Evolutionary conservation across 1,284 basidiomycete genomes (phyloP).

Genomic region (Coniferiporia weirii): DNA sequence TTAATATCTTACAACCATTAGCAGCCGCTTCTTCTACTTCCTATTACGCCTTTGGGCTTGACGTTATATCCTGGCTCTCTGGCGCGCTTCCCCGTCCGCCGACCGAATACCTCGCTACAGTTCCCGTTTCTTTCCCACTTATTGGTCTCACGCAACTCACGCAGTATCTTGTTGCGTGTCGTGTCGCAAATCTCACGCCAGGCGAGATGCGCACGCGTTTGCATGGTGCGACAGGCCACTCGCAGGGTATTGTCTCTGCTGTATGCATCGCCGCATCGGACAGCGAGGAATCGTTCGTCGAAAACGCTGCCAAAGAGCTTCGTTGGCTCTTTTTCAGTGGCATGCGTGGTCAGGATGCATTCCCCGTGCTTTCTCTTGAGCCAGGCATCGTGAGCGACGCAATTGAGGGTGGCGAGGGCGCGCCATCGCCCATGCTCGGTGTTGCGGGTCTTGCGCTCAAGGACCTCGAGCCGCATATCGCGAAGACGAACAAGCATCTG

Average conservation of each 20-base stretch:
- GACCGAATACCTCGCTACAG: constrained; percentile 85
- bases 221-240: constrained; percentile 91
- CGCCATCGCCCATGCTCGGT: constrained; percentile 90
- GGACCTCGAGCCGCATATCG: constrained; percentile 79
- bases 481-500: constrained; percentile 86
- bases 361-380: constrained; percentile 91
- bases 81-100: constrained; percentile 69
- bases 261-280: constrained; percentile 81
- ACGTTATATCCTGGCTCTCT: constrained; percentile 83
- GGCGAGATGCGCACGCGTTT: constrained; percentile 76
- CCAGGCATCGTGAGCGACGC: constrained; percentile 85
- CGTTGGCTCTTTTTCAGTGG: constrained; percentile 93
- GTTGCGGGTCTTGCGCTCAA: constrained; percentile 80
- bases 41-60: constrained; percentile 80
- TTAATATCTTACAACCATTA: constrained; percentile 69
- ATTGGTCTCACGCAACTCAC: constrained; percentile 95
- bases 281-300: constrained; percentile 67
- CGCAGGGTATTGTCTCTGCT: constrained; percentile 93
- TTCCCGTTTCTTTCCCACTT: constrained; percentile 92
- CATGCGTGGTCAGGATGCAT: constrained; percentile 88
- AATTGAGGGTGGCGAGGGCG: constrained; percentile 89
- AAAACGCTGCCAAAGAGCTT: constrained; percentile 80
- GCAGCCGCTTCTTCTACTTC: constrained; percentile 57
- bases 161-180: constrained; percentile 84
- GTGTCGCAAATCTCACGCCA: constrained; percentile 70